phyloP scores from a whole-genome alignment of 2,329 filamentous ascomycete genomes.

The Didymella pinodella region DNA sequence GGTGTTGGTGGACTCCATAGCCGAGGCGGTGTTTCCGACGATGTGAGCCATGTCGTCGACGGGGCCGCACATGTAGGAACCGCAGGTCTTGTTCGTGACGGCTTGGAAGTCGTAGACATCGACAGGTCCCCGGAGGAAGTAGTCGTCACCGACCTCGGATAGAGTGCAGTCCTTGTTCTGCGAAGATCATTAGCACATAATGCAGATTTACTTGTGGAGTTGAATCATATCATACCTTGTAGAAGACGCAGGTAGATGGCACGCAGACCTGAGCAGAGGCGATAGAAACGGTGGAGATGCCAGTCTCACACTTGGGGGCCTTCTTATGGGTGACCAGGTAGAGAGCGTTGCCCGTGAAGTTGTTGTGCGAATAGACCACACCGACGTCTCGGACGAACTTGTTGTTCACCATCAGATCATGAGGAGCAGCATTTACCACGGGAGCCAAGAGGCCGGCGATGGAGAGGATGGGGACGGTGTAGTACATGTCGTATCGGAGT shows the following conservation, averaged over 20 bases:
- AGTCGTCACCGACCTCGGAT: background rate
- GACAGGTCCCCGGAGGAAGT: conserved; percentile 7
- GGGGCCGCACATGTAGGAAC: conserved; percentile 3
- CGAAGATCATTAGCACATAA: background rate
- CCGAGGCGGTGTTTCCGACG: background rate
- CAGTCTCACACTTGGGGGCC: conserved; percentile 20
- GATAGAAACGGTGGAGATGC: background rate
- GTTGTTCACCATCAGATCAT: conserved; percentile 33
- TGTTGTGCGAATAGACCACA: conserved; percentile 19
- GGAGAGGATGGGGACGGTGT: background rate
- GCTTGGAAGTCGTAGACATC: conserved; percentile 4
- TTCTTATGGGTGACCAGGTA: conserved; percentile 26
- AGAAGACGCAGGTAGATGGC: conserved; percentile 5
- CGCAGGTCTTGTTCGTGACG: background rate
- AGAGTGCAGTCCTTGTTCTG: conserved; percentile 10
- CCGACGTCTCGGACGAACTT: conserved; percentile 29
- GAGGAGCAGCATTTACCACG: conserved; percentile 18
- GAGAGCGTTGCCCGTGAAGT: conserved; percentile 20
- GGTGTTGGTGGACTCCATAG: background rate
- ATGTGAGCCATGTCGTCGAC: background rate
- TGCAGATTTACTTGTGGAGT: too few relatives aligned
- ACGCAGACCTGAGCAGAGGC: conserved; percentile 13
- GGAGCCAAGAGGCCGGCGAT: background rate
- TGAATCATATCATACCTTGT: background rate
- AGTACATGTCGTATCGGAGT: background rate